phyloP scores from a whole-genome alignment of 352 stramenopile genomes.

The Phytophthora ohioensis region DNA sequence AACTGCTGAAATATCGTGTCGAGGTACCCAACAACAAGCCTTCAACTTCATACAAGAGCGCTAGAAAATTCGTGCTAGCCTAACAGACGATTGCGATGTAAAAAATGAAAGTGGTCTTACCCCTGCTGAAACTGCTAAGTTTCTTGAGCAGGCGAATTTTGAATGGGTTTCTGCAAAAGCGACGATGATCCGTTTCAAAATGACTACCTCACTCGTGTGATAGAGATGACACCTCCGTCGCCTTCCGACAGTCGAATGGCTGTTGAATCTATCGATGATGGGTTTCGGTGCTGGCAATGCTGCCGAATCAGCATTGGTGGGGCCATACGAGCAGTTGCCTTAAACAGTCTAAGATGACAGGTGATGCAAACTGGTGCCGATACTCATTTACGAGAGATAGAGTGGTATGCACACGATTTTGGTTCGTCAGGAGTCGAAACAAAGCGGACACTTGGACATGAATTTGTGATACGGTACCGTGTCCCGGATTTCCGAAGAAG shows the following conservation, averaged over 20 bases:
- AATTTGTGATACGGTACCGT: background rate
- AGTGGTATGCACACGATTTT: background rate
- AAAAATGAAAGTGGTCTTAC: background rate
- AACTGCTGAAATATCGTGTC: background rate
- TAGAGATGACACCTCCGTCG: background rate
- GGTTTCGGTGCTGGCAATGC: slow-evolving; percentile 3
- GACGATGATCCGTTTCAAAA: background rate
- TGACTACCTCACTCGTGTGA: background rate
- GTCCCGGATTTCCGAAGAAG: too few relatives aligned
- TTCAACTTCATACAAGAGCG: background rate
- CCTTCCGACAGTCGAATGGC: background rate
- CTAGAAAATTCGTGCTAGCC: background rate
- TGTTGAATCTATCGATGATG: background rate
- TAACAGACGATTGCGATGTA: background rate
- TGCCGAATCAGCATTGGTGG: slow-evolving; percentile 11
- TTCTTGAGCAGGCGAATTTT: background rate
- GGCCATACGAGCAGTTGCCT: background rate
- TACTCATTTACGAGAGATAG: background rate
- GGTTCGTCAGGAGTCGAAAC: background rate
- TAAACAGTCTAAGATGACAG: background rate
- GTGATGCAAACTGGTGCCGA: background rate
- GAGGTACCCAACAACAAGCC: background rate
- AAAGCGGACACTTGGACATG: background rate
- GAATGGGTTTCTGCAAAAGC: background rate
- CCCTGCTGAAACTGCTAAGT: background rate